phyloP scores from a whole-genome alignment of 768 basidiomycete genomes.

The Collybia nuda region DNA sequence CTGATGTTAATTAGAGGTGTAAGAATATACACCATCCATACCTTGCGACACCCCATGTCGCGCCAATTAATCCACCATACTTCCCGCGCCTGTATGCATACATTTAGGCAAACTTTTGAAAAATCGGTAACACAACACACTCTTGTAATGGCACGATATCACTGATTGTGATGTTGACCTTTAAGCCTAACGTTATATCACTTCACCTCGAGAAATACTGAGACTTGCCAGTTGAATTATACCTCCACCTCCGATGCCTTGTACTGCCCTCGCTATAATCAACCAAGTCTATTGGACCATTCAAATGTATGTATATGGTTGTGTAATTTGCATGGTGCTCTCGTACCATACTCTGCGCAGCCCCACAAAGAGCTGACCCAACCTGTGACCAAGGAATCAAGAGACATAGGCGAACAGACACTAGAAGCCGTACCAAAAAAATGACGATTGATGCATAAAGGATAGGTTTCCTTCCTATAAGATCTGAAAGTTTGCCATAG shows the following conservation, averaged over 20 bases:
- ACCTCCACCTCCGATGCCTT: conserved; percentile 83
- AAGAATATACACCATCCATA: conserved; percentile 1
- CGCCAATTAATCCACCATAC: conserved; percentile 72
- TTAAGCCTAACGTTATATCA: conserved; percentile 2
- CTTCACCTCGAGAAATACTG: not conserved
- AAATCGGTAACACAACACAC: conserved; percentile 34
- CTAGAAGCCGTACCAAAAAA: conserved; percentile 55
- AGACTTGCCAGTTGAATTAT: conserved; percentile 63
- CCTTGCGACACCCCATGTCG: conserved; percentile 77
- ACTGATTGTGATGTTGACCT: conserved; percentile 73
- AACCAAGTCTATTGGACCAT: conserved; percentile 53
- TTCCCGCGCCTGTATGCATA: conserved; percentile 60
- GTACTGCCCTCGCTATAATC: conserved; percentile 72
- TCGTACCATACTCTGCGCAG: conserved; percentile 67
- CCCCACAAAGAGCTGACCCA: conserved; percentile 80
- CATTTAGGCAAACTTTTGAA: not conserved
- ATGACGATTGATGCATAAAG: conserved; percentile 63
- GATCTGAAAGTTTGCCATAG: conserved; percentile 78
- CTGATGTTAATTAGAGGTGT: not conserved
- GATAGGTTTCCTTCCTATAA: conserved; percentile 60
- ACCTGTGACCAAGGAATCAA: conserved; percentile 37
- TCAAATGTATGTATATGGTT: no score
- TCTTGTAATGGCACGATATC: conserved; percentile 83
- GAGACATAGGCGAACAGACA: not conserved
- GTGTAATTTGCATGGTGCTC: no score